Evolutionary conservation across 2,329 filamentous ascomycete genomes (phyloP), one percentile per base, ranked within the genome.

Genomic region (Aspergillus ochraceus): DNA sequence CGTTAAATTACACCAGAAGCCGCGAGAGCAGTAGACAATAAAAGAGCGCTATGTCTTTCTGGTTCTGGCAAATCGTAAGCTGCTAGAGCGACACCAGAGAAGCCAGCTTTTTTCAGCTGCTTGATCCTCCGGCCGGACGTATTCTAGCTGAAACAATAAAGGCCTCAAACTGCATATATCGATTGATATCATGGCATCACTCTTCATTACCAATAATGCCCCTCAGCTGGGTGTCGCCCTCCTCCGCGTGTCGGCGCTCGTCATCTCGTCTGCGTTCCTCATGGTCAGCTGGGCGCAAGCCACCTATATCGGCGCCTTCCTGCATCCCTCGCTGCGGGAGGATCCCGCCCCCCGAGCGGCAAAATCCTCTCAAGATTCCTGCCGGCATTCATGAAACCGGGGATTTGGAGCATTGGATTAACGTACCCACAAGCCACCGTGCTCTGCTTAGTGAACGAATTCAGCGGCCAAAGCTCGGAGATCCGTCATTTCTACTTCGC

Each of bases 61-160:
- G 52, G 52, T 19, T 45, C 52, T 24, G 52, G 52, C 17, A 53
- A 26, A 53, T 53, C 52, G 36, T 53, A 45, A 24, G 52, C 52
- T 24, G 52, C 52, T 26, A 53, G 52, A 54, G 59, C 60, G 11
- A 54, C 30, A 6, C 53, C 60, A 46, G 30, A 32, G 50, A 61
- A 61, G 24, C 56, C 56, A n/a, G 60, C 42, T 6, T 36, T 19
- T 24, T 55, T 47, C 9, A 59, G 54, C 49, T 53, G 24, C 12
- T 29, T 24, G 14, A 54, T 50, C 59, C 32, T 52, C n/a, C 50
- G 29, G 8, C 50, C 20, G 14, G 39, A 32, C 12, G 12, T 19
- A 36, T 36, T 52, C 10, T 12, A 52, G 51, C 51, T 20, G 32
- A 42, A 39, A 36, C 30, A 52, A 39, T 52, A 19, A 52, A 52